Conservation (phyloP, 441 rosid genomes). For the Pelargonium exstipulatum region DNA sequence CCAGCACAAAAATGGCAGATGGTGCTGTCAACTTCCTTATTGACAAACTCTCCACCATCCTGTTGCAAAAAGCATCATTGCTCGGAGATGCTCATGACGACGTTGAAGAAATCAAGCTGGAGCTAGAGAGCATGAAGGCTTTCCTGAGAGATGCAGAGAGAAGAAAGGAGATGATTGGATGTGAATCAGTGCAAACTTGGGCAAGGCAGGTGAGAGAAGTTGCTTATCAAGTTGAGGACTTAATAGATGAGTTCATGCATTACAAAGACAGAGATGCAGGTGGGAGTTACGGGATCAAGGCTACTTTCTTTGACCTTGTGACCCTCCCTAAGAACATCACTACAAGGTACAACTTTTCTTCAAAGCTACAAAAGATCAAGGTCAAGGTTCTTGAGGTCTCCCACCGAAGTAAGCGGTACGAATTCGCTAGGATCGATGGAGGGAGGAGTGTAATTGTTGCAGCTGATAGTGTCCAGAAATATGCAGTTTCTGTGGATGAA, state of each 20-base stretch:
- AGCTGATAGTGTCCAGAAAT: background rate
- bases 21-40: constrained; percentile 5
- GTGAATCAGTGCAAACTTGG: constrained; percentile 2
- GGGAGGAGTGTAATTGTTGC: background rate
- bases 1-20: background rate
- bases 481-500: constrained; percentile 2
- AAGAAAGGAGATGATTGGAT: background rate
- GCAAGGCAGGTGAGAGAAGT: constrained; percentile 7
- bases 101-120: constrained; percentile 2
- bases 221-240: background rate
- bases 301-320: background rate
- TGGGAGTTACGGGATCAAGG: background rate
- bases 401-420: background rate
- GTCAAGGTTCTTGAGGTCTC: constrained; percentile 2
- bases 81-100: background rate
- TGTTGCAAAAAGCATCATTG: background rate
- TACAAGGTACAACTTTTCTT: background rate
- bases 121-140: constrained; percentile 5
- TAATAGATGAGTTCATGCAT: constrained; percentile 3
- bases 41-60: constrained; percentile 2
- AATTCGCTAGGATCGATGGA: background rate
- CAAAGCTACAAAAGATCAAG: background rate
- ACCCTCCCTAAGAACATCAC: constrained; percentile 7
- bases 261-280: background rate
- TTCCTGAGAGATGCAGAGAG: constrained; percentile 5